Base-by-base conservation (phyloP, 441 rosid species). In the Lepidium campestre region DNA sequence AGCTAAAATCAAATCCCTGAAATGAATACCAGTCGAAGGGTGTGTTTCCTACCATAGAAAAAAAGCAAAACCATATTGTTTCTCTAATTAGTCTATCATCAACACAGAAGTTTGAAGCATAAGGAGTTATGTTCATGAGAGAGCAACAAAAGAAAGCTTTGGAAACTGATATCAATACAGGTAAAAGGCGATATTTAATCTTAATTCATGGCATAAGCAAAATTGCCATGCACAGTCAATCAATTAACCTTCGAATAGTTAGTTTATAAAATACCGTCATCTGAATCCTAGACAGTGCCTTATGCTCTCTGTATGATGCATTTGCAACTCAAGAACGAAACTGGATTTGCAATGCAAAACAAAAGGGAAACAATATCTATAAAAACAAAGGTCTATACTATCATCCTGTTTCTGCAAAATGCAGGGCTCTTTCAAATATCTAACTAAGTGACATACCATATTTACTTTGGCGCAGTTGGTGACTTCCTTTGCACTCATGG, bases 401-500 rank as follows among this genome's bases (percentile, higher is more conserved):
- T 25, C 6, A 25, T 49, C 55, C 34, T 23, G 7, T 6, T 47
- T 22, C 14, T 15, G 9, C 25, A 54, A 19, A 45, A 45, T 1
- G 4, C 19, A 18, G 2, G 10, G 7, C 10, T 50, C 18, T 48
- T 14, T 41, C 7, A 65, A 50, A 18, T 9, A 44, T 18, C 42
- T 57, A 67, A 68, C 27, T 44, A 35, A 7, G 60, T 55, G 46
- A 59, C 89, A 52, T 83, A 90, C 98, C 98, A 92, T 84, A 78
- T 92, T 92, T 53, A 92, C 90, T 74, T 81, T 86, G 49, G 98
- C 91, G 66, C 79, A 85, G 81, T 88, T 92, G 20, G 90, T 87
- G 61, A 92, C 98, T 78, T 92, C 96, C 81, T 88, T 92, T 12
- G 98, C 98, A 49, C 90, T 89, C 48, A 80, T 82, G 34, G 98